Evolutionary conservation across 805 yeast genomes (phyloP).

Genomic region (Candida argentea): DNA sequence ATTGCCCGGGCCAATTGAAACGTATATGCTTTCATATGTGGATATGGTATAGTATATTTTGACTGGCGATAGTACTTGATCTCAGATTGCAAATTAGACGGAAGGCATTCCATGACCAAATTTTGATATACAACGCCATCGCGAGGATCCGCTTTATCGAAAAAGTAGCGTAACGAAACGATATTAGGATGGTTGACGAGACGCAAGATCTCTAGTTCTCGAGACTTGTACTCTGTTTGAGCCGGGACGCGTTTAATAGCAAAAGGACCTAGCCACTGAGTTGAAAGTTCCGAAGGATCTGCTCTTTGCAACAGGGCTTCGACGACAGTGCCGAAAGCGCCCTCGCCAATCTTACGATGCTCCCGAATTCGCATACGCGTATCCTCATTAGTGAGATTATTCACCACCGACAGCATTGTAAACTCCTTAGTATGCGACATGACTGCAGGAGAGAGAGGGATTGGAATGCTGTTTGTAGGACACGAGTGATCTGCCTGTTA

Average conservation of each 20-base stretch:
- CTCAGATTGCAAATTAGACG: slow-evolving; percentile 70
- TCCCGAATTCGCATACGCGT: slow-evolving; percentile 62
- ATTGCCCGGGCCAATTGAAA: slow-evolving; percentile 77
- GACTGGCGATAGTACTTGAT: slow-evolving; percentile 58
- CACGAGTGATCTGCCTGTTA: too few species aligned
- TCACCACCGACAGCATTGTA: slow-evolving; percentile 38
- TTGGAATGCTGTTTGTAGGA: too few species aligned
- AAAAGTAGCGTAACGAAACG: slow-evolving; percentile 58
- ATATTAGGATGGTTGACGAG: slow-evolving; percentile 74
- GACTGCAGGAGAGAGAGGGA: too few species aligned
- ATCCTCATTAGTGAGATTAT: slow-evolving; percentile 42
- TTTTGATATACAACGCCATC: slow-evolving; percentile 68
- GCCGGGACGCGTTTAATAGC: slow-evolving; percentile 83
- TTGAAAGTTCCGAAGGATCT: slow-evolving; percentile 10
- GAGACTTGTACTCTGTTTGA: slow-evolving; percentile 74
- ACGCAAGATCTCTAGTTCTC: slow-evolving; percentile 71
- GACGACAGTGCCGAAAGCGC: slow-evolving; percentile 79
- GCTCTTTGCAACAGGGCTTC: slow-evolving; percentile 48
- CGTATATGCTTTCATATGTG: slow-evolving; percentile 67
- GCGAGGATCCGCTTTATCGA: slow-evolving; percentile 42
- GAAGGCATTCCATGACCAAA: slow-evolving; percentile 79
- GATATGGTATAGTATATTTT: slow-evolving; percentile 54
- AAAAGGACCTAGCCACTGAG: slow-evolving; percentile 64
- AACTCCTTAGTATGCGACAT: slow-evolving; percentile 18
- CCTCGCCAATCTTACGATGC: slow-evolving; percentile 70